Percentiles rank a stretch among this genome's conserved stretches.
These are phyloP conservation scores for Clarkia xantiana DNA, from an alignment of 345 rosid species.

Conservation along the genomic window DNA sequence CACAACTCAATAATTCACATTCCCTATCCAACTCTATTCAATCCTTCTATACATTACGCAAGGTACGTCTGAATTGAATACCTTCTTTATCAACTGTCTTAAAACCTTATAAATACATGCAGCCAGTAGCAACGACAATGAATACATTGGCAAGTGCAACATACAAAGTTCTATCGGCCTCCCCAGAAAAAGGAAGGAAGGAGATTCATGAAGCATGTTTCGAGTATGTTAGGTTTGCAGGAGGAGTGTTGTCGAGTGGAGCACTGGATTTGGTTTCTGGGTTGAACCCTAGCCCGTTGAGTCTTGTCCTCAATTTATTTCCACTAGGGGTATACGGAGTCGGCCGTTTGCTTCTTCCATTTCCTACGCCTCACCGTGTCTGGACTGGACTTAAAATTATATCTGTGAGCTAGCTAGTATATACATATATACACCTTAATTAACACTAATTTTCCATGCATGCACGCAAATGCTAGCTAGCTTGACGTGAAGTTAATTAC, in stretches of 20 bases:
- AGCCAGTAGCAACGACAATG: constrained; percentile 16
- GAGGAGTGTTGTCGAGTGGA: constrained; percentile 11
- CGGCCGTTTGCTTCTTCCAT: constrained; percentile 11
- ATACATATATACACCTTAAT: too few relatives aligned
- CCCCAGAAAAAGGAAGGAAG: constrained; percentile 10
- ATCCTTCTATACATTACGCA: constrained; percentile 14
- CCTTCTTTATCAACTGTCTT: too few relatives aligned
- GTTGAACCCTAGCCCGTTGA: constrained; percentile 11
- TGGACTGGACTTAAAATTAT: constrained; percentile 13
- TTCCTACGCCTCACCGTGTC: constrained; percentile 12
- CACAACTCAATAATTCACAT: constrained; percentile 9
- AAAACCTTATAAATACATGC: too few relatives aligned
- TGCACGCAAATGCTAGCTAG: too few relatives aligned
- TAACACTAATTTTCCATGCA: too few relatives aligned
- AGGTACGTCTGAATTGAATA: constrained; percentile 12
- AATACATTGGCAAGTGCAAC: constrained; percentile 15
- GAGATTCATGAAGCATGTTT: constrained; percentile 15
- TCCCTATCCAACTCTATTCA: constrained; percentile 11
- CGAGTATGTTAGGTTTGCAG: constrained; percentile 14
- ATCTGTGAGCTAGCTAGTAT: too few relatives aligned
- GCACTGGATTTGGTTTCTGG: constrained; percentile 12
- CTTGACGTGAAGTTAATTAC: too few relatives aligned
- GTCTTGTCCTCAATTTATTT: constrained; percentile 13
- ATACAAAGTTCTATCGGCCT: constrained; percentile 14
- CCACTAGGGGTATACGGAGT: constrained; percentile 15